A percentile compares a stretch with the other conserved stretches of the same genome.
These are phyloP conservation scores for Pythium vanterpoolii DNA, from an alignment of 352 stramenopile species.

Conservation along the genomic window DNA sequence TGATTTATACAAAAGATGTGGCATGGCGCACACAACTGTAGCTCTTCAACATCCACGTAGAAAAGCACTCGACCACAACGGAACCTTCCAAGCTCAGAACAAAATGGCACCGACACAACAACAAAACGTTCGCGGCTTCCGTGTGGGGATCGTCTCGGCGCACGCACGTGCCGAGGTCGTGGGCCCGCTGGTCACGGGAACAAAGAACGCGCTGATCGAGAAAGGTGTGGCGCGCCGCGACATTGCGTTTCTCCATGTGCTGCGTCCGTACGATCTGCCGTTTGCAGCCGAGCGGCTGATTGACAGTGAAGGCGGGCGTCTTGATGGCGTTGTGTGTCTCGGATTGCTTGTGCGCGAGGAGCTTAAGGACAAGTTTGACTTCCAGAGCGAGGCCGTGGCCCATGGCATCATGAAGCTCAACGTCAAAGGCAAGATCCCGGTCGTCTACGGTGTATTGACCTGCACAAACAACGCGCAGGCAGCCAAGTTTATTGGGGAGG, in stretches of 20 bases:
- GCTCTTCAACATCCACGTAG: neutral
- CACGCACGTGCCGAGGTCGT: constrained; percentile 19
- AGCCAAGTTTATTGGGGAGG: constrained; percentile 19
- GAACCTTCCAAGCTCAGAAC: neutral
- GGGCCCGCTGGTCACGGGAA: constrained; percentile 16
- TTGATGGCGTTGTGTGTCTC: constrained; percentile 24
- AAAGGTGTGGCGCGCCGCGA: constrained; percentile 18
- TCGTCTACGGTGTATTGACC: constrained; percentile 25
- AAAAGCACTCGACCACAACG: neutral
- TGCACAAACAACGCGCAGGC: constrained; percentile 10
- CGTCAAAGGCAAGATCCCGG: constrained; percentile 18
- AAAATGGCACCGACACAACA: neutral
- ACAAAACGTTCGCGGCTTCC: constrained; percentile 5
- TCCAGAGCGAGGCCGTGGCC: constrained; percentile 16
- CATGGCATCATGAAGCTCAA: constrained; percentile 31
- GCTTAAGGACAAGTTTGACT: constrained; percentile 20
- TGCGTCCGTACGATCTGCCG: constrained; percentile 20
- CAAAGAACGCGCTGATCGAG: constrained; percentile 17
- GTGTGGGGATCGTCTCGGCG: constrained; percentile 22
- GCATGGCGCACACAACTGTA: neutral
- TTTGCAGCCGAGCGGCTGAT: constrained; percentile 24
- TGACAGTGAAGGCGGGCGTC: neutral
- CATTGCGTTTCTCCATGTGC: constrained; percentile 16
- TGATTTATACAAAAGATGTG: constrained; percentile 11
- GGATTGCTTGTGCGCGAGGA: constrained; percentile 20